phyloP scores from a whole-genome alignment of 768 basidiomycete genomes.

The Guyanaporus albipodus region DNA sequence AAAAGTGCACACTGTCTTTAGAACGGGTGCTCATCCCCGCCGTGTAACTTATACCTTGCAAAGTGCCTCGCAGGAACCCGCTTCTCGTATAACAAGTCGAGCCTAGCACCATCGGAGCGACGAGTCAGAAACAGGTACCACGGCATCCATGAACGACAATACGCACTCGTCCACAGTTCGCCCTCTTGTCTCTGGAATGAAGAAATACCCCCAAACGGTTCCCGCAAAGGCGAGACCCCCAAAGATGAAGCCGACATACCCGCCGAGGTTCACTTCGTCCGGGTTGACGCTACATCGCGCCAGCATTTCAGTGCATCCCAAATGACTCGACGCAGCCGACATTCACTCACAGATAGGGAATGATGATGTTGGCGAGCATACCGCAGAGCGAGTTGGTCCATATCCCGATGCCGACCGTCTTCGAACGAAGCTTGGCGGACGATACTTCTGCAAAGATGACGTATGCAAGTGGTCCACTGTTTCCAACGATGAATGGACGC shows the following conservation, averaged over 20 bases:
- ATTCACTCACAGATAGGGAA: conserved; percentile 26
- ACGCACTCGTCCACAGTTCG: conserved; percentile 30
- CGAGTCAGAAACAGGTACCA: not conserved
- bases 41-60: conserved; percentile 13
- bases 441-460: conserved; percentile 30
- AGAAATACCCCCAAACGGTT: conserved; percentile 24
- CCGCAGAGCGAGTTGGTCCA: conserved; percentile 24
- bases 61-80: conserved; percentile 29
- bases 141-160: not conserved
- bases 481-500: too few relatives aligned
- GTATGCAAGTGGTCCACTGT: conserved; percentile 26
- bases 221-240: conserved; percentile 22
- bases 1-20: too few relatives aligned
- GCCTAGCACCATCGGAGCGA: conserved; percentile 8
- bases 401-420: conserved; percentile 27
- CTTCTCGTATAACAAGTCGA: conserved; percentile 32
- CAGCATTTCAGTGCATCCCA: too few relatives aligned
- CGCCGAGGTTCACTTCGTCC: conserved; percentile 24
- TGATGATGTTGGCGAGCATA: conserved; percentile 24
- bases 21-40: too few relatives aligned
- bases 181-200: conserved; percentile 26
- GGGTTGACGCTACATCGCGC: conserved; percentile 23
- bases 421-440: conserved; percentile 29
- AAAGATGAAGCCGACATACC: conserved; percentile 29
- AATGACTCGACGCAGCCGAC: not conserved